Percentiles rank a stretch among this genome's conserved stretches.
phyloP scores from a whole-genome alignment of 2,329 filamentous ascomycete genomes.

The Fusarium sp. region DNA sequence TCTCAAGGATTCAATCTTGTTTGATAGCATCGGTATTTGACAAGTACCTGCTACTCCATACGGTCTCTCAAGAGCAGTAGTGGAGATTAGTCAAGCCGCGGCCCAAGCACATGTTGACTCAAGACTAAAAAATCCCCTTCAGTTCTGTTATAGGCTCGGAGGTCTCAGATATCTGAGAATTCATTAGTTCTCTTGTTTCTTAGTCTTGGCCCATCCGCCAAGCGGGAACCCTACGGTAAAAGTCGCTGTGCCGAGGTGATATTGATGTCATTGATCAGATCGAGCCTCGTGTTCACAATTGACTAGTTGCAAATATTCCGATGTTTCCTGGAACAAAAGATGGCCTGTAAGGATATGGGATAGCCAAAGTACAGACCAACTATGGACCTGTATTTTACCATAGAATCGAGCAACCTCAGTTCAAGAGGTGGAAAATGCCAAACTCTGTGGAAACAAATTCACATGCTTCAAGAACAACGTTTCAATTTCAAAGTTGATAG shows the following conservation, averaged over 20 bases:
- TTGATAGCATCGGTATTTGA: conserved; percentile 2
- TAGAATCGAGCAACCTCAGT: background rate
- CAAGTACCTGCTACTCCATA: conserved; percentile 17
- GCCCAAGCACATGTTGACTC: conserved; percentile 20
- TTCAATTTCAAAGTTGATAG: conserved; percentile 1
- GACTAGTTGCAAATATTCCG: background rate
- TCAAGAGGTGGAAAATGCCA: background rate
- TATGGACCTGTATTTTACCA: no score
- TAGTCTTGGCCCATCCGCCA: background rate
- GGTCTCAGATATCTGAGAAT: background rate
- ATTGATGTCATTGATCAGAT: conserved; percentile 34
- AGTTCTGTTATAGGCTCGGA: background rate
- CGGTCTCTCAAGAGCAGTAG: background rate
- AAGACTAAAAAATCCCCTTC: background rate
- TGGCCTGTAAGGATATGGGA: background rate
- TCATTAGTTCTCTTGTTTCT: background rate
- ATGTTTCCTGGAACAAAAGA: background rate
- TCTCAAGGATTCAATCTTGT: background rate
- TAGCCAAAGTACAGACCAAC: background rate
- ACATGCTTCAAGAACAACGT: conserved; percentile 23
- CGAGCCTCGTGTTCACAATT: conserved; percentile 5
- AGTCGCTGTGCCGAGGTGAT: conserved; percentile 12
- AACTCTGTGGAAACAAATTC: conserved; percentile 10
- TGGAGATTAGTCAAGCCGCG: conserved; percentile 27
- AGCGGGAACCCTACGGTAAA: background rate